These are phyloP conservation scores for Neurospora sp. DNA, from an alignment of 495 filamentous ascomycete species.

Conservation along the genomic window DNA sequence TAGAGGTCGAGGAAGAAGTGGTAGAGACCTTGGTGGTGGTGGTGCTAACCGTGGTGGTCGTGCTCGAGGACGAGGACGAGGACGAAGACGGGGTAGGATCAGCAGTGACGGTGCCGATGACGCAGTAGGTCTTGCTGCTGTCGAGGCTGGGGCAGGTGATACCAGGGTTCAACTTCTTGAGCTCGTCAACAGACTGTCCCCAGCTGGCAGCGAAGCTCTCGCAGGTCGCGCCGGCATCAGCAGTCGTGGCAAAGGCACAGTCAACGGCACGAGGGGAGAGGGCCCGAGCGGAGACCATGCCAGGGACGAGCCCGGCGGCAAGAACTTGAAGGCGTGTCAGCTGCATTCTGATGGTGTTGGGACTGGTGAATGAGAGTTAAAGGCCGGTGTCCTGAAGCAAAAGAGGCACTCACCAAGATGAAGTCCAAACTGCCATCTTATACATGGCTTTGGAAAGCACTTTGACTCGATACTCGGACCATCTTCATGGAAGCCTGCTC, in stretches of 20 bases:
- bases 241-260: slow-evolving; percentile 3
- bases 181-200: slow-evolving; percentile 11
- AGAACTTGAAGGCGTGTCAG: neutral
- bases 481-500: neutral
- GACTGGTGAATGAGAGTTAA: neutral
- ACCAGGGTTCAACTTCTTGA: slow-evolving; percentile 16
- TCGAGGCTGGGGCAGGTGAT: slow-evolving; percentile 9
- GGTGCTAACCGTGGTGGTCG: slow-evolving; percentile 1
- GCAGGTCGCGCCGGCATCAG: slow-evolving; percentile 14
- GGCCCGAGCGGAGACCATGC: neutral
- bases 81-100: neutral
- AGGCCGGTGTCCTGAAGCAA: neutral
- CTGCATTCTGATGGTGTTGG: neutral
- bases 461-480: no score
- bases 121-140: slow-evolving; percentile 17
- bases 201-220: slow-evolving; percentile 8
- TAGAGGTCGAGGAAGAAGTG: neutral
- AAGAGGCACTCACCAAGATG: neutral
- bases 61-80: slow-evolving; percentile 4
- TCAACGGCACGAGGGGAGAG: slow-evolving; percentile 9
- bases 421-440: neutral
- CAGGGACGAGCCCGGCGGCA: neutral
- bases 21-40: neutral
- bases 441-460: neutral
- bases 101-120: slow-evolving; percentile 12